Evolutionary conservation across 306 rosid genomes (phyloP), one percentile per base, ranked within the genome.

Genomic region (Pyrus communis): DNA sequence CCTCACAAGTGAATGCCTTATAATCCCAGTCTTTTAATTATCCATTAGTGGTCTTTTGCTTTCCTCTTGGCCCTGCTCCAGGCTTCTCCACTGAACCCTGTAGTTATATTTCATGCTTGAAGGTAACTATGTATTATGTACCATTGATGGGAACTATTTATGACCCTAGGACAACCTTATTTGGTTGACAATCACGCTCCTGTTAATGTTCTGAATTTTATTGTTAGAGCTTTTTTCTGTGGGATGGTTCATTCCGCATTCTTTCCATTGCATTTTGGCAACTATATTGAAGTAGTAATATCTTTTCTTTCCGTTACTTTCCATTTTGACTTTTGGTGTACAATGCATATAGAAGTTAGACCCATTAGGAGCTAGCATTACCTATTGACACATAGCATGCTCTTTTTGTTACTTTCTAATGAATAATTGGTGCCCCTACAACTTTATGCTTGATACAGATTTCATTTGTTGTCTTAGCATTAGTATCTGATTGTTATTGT

Each of bases 401-500:
- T 31, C 18, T 35, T 31, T 35, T 8, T 2, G 70, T 33, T 66
- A 33, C 46, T 66, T 66, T 66, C 8, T 66, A 33, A 38, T 19
- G 70, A 33, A 66, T 33, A 17, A 66, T 7, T 11, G 7, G 10
- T 60, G 54, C 25, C 40, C 38, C 30, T 25, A 25, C 57, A 58
- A 40, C 43, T 61, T 74, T 30, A 27, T 60, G 69, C 45, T 17
- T 42, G 43, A 11, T 74, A 59, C 43, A 76, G 60, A 83, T 70
- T 78, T 63, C 42, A 74, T 67, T 70, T 62, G 22, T 45, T 73
- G 23, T 31, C 52, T 27, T 58, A 68, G 25, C 54, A 54, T 79
- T 74, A 18, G 45, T 71, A 45, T 77, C 85, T 86, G 76, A 78
- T 74, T 57, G 55, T 71, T 58, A 54, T 63, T 28, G 74, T 74